phyloP scores from a whole-genome alignment of 2,329 filamentous ascomycete species.

The Scolecobasidium constrictum region DNA sequence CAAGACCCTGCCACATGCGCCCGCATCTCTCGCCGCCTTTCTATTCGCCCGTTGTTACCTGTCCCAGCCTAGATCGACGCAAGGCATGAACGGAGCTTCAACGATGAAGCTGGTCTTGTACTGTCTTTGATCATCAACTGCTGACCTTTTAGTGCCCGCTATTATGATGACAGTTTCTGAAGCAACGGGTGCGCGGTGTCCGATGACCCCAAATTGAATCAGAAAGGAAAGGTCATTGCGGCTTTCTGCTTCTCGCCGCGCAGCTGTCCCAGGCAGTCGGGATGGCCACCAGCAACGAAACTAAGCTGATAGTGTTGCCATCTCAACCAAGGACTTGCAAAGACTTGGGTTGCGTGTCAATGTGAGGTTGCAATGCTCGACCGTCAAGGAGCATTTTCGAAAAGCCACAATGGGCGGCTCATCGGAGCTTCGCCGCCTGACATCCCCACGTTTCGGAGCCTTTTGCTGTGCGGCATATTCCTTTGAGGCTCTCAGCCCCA shows the following conservation, averaged over 20 bases:
- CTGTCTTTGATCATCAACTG: constrained; percentile 1
- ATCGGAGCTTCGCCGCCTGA: too few relatives aligned
- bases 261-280: neutral
- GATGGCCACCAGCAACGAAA: neutral
- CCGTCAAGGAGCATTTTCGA: neutral
- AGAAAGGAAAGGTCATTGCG: neutral
- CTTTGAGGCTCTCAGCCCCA: neutral
- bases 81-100: too few relatives aligned
- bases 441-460: neutral
- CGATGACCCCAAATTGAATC: too few relatives aligned
- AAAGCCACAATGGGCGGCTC: too few relatives aligned
- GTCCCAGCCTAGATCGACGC: too few relatives aligned
- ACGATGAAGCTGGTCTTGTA: too few relatives aligned
- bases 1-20: neutral
- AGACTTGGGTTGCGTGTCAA: neutral
- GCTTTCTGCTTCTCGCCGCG: constrained; percentile 8
- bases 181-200: neutral
- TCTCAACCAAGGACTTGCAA: neutral
- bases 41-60: too few relatives aligned
- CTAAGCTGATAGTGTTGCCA: neutral
- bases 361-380: neutral
- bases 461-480: neutral
- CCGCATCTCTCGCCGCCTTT: neutral
- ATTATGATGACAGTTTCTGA: neutral
- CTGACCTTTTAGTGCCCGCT: neutral